Evolutionary conservation across 78 protist genomes (phyloP).

Genomic region (Trichosphaerium sp.): DNA sequence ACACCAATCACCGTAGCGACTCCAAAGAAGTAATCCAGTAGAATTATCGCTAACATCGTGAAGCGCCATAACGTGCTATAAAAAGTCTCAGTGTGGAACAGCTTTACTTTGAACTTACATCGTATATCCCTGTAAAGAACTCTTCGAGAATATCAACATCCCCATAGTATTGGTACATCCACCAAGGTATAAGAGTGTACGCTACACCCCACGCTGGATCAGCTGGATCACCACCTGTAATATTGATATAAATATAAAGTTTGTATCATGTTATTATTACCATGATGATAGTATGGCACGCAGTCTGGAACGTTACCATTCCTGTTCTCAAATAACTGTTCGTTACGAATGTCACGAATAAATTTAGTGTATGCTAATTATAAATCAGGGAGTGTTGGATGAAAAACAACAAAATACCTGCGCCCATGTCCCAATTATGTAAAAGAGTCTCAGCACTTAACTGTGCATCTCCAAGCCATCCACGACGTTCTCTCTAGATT

Average conservation of each 20-base stretch:
- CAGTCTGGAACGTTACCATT: not conserved
- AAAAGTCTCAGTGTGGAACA: too few species aligned
- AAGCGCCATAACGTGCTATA: not conserved
- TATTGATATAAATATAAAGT: not conserved
- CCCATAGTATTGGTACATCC: not conserved
- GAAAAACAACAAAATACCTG: not conserved
- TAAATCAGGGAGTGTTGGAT: not conserved
- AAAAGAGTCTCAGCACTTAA: not conserved
- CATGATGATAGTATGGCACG: not conserved
- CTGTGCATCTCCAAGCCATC: slow-evolving; percentile 4
- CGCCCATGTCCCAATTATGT: not conserved
- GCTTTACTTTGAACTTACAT: too few species aligned
- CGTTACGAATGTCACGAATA: not conserved
- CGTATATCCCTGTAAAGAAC: not conserved
- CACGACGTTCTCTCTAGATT: slow-evolving; percentile 4
- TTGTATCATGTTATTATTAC: not conserved
- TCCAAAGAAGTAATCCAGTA: not conserved
- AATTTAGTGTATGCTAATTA: not conserved
- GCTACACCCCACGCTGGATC: not conserved
- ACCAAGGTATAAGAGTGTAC: not conserved
- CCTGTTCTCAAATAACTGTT: not conserved
- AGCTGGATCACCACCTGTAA: too few species aligned
- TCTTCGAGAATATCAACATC: not conserved
- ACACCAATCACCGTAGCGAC: not conserved
- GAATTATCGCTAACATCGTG: not conserved